Percentiles rank a stretch among this genome's conserved stretches.
Evolutionary conservation across 305 asterid genomes (phyloP).

Genomic region (Ilex paraguariensis): DNA sequence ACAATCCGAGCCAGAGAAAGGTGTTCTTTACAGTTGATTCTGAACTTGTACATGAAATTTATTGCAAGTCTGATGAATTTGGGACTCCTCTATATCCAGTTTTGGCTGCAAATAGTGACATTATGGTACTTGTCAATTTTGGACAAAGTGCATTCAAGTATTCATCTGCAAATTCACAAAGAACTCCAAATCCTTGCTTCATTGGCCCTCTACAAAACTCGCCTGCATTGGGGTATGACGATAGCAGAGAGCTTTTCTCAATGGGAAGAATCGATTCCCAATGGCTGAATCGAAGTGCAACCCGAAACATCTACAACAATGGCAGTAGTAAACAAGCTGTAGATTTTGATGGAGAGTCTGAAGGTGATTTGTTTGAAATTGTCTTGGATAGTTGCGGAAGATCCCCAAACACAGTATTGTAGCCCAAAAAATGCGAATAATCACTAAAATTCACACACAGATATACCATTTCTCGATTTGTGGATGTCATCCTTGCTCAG

Average conservation of each 20-base stretch:
- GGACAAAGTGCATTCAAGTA: constrained; percentile 64
- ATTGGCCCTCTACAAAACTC: constrained; percentile 35
- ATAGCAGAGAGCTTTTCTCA: constrained; percentile 79
- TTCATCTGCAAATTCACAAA: constrained; percentile 40
- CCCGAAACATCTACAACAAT: too few species aligned
- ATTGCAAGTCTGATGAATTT: constrained; percentile 57
- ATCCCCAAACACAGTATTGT: neutral
- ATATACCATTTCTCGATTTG: neutral
- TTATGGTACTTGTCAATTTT: constrained; percentile 47
- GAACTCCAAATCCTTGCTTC: constrained; percentile 77
- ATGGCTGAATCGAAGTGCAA: too few species aligned
- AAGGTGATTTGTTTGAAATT: constrained; percentile 5
- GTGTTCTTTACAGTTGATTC: constrained; percentile 73
- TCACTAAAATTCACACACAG: neutral
- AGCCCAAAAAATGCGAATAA: constrained; percentile 9
- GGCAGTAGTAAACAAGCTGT: too few species aligned
- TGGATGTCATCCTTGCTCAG: neutral
- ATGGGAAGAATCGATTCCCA: constrained; percentile 57
- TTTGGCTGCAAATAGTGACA: constrained; percentile 47
- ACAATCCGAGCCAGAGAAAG: constrained; percentile 46
- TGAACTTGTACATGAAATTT: constrained; percentile 55
- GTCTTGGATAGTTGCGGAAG: neutral
- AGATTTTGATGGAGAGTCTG: neutral
- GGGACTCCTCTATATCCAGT: constrained; percentile 65
- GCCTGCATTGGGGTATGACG: constrained; percentile 43